Evolutionary conservation across 768 basidiomycete species (phyloP).

Genomic region (Auricularia cornea): DNA sequence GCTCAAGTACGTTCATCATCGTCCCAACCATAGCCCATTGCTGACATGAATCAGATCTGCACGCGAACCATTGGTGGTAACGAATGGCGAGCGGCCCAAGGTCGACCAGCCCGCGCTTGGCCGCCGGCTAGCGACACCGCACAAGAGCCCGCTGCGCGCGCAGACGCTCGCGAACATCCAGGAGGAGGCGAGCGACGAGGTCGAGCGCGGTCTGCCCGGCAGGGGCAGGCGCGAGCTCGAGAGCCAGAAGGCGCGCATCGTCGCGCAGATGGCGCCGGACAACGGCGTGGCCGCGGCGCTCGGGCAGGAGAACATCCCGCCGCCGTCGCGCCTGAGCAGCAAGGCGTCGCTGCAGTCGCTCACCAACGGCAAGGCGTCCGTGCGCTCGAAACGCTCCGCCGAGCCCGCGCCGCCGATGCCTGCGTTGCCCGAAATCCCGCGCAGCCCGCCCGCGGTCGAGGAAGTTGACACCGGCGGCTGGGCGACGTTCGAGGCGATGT

Average conservation of each 20-base stretch:
- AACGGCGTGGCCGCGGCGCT: slow-evolving; percentile 23
- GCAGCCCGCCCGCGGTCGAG: background rate
- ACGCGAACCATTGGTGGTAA: slow-evolving; percentile 76
- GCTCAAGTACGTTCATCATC: slow-evolving; percentile 34
- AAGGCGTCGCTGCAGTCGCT: background rate
- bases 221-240: slow-evolving; percentile 62
- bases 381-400: background rate
- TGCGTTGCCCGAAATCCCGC: background rate
- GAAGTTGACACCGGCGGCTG: slow-evolving; percentile 1
- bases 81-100: slow-evolving; percentile 12
- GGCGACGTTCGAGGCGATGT: slow-evolving; percentile 41
- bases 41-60: slow-evolving; percentile 44
- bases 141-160: slow-evolving; percentile 13
- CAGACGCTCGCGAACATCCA: slow-evolving; percentile 8
- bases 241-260: slow-evolving; percentile 86
- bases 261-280: slow-evolving; percentile 76
- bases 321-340: slow-evolving; percentile 4
- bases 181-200: slow-evolving; percentile 36
- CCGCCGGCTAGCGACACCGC: slow-evolving; percentile 7
- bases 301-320: slow-evolving; percentile 28
- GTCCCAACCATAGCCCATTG: background rate
- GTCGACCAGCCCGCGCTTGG: slow-evolving; percentile 16
- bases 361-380: background rate
- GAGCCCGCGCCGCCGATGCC: background rate
- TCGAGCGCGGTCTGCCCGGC: slow-evolving; percentile 24